These are phyloP conservation scores for Musa balbisiana DNA, from an alignment of 202 grass and related monocot species.

Conservation along the genomic window DNA sequence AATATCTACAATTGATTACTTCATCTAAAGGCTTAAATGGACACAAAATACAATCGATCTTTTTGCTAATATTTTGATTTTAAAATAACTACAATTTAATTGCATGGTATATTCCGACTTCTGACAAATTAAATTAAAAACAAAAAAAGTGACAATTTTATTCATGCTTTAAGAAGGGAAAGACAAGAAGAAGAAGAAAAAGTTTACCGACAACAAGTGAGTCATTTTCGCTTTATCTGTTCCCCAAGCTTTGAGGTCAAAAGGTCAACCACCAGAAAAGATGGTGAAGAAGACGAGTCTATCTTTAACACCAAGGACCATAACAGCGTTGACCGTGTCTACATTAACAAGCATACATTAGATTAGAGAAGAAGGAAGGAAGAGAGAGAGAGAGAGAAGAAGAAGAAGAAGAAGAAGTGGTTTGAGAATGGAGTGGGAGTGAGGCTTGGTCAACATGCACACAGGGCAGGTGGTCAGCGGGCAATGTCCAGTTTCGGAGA, in stretches of 20 bases:
- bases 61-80: neutral
- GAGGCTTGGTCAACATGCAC: neutral
- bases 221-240: neutral
- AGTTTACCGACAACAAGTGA: neutral
- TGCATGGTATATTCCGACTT: no score
- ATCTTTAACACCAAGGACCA: neutral
- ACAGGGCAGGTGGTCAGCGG: neutral
- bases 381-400: no score
- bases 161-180: no score
- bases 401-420: no score
- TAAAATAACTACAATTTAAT: neutral
- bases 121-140: no score
- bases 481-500: slow-evolving; percentile 14
- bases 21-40: no score
- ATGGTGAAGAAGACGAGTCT: neutral
- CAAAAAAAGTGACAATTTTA: no score
- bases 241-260: neutral
- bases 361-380: no score
- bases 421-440: neutral
- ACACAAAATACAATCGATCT: neutral
- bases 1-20: no score
- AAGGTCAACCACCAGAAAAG: neutral
- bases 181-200: no score
- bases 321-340: no score
- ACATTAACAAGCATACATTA: no score